phyloP scores from a whole-genome alignment of 208 protist species.

The Leishmania amazonensis region DNA sequence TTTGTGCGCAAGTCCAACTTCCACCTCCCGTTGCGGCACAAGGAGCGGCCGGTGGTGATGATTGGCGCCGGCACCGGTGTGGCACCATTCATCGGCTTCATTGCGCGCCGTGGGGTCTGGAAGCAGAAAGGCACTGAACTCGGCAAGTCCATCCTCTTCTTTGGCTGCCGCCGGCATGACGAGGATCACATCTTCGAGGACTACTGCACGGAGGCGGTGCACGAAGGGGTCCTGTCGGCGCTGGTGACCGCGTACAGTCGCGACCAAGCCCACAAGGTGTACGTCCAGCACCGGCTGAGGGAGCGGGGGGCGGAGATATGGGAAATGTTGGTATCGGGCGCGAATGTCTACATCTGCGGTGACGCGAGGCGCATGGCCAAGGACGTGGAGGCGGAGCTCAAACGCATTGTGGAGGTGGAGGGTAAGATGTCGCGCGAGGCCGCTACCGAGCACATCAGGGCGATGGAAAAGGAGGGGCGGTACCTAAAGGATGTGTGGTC shows the following conservation, averaged over 20 bases:
- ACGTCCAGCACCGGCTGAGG: conserved; percentile 91
- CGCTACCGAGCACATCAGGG: conserved; percentile 58
- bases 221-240: conserved; percentile 61
- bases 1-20: conserved; percentile 95
- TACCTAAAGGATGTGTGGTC: conserved; percentile 91
- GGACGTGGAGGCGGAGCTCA: conserved; percentile 81
- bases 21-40: conserved; percentile 80
- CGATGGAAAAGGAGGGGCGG: conserved; percentile 59
- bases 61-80: conserved; percentile 96
- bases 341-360: conserved; percentile 92
- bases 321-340: conserved; percentile 66
- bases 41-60: conserved; percentile 91
- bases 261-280: conserved; percentile 80
- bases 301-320: conserved; percentile 64
- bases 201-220: conserved; percentile 63
- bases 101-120: conserved; percentile 88
- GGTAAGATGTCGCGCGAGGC: conserved; percentile 46
- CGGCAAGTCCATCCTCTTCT: conserved; percentile 86
- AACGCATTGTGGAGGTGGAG: conserved; percentile 52
- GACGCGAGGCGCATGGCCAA: conserved; percentile 92
- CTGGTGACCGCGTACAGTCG: conserved; percentile 88
- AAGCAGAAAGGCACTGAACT: conserved; percentile 69
- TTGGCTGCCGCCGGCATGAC: conserved; percentile 80
- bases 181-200: conserved; percentile 89
- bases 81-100: conserved; percentile 95